Conservation (phyloP, 768 basidiomycete species). For the Grammothele lineata region DNA sequence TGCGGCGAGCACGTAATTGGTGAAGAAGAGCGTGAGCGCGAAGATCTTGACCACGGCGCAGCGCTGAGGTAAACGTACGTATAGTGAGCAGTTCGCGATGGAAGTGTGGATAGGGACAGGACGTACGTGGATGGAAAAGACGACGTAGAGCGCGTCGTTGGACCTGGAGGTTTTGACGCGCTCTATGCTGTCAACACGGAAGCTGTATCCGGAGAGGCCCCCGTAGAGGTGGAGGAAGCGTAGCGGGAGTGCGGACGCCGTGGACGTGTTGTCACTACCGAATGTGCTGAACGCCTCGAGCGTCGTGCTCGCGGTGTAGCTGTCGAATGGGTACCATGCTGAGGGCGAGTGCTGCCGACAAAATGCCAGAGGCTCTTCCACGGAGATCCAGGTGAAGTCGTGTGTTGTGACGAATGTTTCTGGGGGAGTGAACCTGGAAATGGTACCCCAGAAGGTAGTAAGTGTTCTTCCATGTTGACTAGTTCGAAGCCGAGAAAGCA, state of each 20-base stretch:
- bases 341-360: not conserved
- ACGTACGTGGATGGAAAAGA: not conserved
- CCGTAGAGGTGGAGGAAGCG: not conserved
- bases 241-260: not conserved
- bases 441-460: no score
- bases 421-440: not conserved
- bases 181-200: not conserved
- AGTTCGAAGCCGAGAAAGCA: no score
- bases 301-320: not conserved
- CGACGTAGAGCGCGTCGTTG: not conserved
- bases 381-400: slow-evolving; percentile 1
- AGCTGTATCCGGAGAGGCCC: not conserved
- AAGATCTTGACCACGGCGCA: not conserved
- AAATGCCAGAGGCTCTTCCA: not conserved
- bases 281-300: not conserved
- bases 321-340: slow-evolving; percentile 1
- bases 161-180: not conserved
- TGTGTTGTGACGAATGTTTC: not conserved
- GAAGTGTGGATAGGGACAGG: no score
- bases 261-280: not conserved
- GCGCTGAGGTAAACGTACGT: not conserved
- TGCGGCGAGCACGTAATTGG: slow-evolving; percentile 1
- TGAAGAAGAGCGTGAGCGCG: slow-evolving; percentile 1
- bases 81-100: not conserved
- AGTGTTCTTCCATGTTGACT: no score